Evolutionary conservation across 1,139 yeast genomes (phyloP), one percentile per base, ranked within the genome.

Genomic region (Zhuliangozyma blackwelliae): DNA sequence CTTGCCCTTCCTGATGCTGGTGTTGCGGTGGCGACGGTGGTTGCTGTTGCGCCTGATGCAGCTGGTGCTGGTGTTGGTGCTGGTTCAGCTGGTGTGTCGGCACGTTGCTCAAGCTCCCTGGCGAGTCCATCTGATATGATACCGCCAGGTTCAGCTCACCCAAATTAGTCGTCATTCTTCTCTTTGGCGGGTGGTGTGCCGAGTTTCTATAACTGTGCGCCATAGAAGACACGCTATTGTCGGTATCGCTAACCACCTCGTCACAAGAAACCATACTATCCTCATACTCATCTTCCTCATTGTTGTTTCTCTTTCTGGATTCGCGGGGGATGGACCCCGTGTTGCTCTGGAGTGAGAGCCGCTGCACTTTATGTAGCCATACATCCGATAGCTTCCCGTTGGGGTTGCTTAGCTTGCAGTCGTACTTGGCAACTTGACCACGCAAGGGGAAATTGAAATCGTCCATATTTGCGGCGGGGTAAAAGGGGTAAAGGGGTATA

Each of bases 171-270:
- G 46, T 68, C 26, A 67, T 41, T 34, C 75, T 55, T 40, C 73
- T 54, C 35, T 69, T 69, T 1, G 73, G 67, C 6, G 73, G 73
- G 40, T 66, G 74, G 27, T 51, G 41, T 2, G 11, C 27, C 27
- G 12, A 11, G 36, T 50, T 52, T 30, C 59, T 41, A 10, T 41
- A 30, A 6, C 31, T 25, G 30, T 32, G 37, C 22, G 53, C 32
- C 11, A 34, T 29, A 27, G 39, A 35, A n/a, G 23, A 27, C 13
- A 32, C 19, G 11, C 27, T 9, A 16, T 30, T 29, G 28, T 68
- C 73, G 10, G 61, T 54, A 44, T 66, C 73, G 7, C 70, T 60
- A 23, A 61, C 50, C 65, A 66, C 58, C 25, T 68, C 73, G 33
- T 68, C 73, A 32, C 59, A 55, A 2, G 63, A 52, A n/a, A 57